Conservation (phyloP, 2,329 filamentous ascomycete genomes). For the Dothistroma pini region DNA sequence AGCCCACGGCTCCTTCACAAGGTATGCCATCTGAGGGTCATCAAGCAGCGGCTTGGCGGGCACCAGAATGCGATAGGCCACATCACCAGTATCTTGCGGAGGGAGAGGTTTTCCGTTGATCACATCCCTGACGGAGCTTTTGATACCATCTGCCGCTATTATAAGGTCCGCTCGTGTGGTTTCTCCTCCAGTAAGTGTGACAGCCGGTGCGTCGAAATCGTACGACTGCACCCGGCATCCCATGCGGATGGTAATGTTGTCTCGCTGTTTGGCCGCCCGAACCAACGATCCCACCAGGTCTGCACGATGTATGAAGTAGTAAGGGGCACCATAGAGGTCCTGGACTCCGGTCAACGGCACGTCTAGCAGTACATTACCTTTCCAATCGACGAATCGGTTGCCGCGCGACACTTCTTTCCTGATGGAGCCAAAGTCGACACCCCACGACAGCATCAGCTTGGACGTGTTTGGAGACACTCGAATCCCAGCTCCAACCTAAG, state of each 20-base stretch:
- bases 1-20: conserved; percentile 31
- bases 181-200: conserved; percentile 22
- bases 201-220: conserved; percentile 27
- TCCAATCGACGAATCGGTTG: conserved; percentile 33
- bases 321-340: conserved; percentile 29
- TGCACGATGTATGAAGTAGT: conserved; percentile 34
- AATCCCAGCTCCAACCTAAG: conserved; percentile 24
- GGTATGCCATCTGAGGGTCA: conserved; percentile 27
- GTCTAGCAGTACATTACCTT: conserved; percentile 28
- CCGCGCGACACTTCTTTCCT: conserved; percentile 30
- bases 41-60: conserved; percentile 24
- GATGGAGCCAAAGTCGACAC: conserved; percentile 29
- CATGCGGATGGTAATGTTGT: conserved; percentile 22
- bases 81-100: conserved; percentile 32
- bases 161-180: conserved; percentile 28
- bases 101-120: conserved; percentile 27
- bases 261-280: conserved; percentile 11
- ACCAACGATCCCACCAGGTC: conserved; percentile 29
- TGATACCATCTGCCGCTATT: conserved; percentile 33
- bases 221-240: conserved; percentile 25
- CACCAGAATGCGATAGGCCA: conserved; percentile 33
- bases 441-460: conserved; percentile 38
- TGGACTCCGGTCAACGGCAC: conserved; percentile 23
- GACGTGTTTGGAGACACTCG: conserved; percentile 35
- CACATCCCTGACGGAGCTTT: conserved; percentile 25